A percentile compares a stretch with the other conserved stretches of the same genome.
phyloP scores from a whole-genome alignment of 139 green algal species.

The Spirogloea muscicola region DNA sequence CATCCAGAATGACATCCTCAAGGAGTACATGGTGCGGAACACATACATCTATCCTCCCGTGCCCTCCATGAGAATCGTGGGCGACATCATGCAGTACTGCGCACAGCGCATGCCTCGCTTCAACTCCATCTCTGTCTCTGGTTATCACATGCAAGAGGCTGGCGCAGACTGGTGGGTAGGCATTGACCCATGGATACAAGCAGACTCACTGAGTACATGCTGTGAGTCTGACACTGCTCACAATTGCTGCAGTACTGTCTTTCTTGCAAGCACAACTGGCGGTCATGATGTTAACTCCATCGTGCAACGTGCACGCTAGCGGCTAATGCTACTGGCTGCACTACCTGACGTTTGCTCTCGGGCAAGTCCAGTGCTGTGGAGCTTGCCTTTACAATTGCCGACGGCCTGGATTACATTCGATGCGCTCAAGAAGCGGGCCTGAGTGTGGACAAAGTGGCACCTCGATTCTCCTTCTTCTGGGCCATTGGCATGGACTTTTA shows the following conservation, averaged over 20 bases:
- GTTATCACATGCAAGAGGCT: slow-evolving; percentile 67
- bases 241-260: no score
- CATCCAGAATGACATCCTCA: slow-evolving; percentile 78
- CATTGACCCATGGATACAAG: no score
- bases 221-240: no score
- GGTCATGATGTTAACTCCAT: no score
- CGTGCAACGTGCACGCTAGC: no score
- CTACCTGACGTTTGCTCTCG: no score
- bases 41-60: slow-evolving; percentile 72
- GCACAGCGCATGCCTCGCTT: slow-evolving; percentile 59
- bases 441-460: slow-evolving; percentile 52
- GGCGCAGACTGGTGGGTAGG: slow-evolving; percentile 31
- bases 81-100: slow-evolving; percentile 68
- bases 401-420: slow-evolving; percentile 67
- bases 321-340: no score
- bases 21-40: slow-evolving; percentile 81
- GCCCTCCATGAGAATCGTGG: slow-evolving; percentile 65
- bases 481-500: slow-evolving; percentile 72
- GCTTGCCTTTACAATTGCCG: slow-evolving; percentile 65
- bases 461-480: slow-evolving; percentile 54
- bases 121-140: slow-evolving; percentile 65
- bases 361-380: slow-evolving; percentile 56
- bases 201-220: no score
- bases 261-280: no score
- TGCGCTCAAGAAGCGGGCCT: slow-evolving; percentile 54